A percentile compares a stretch with the other conserved stretches of the same genome.
Conservation (phyloP, 352 stramenopile genomes). For the Pseudoperonospora humuli region DNA sequence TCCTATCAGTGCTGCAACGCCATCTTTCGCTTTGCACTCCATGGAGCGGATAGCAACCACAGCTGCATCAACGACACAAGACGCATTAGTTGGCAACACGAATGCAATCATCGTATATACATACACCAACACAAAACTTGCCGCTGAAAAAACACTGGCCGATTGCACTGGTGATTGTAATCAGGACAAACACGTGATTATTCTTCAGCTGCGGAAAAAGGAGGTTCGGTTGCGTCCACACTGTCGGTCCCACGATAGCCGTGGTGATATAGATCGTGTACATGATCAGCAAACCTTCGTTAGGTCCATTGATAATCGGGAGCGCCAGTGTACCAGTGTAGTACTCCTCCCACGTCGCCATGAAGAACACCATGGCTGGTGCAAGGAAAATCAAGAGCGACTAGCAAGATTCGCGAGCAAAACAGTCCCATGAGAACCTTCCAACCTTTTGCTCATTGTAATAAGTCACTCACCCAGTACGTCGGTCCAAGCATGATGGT, state of each 20-base stretch:
- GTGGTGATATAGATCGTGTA: conserved; percentile 75
- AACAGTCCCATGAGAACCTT: background rate
- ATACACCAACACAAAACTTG: conserved; percentile 19
- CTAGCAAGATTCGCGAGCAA: conserved; percentile 23
- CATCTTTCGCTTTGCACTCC: conserved; percentile 48
- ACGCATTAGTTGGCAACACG: background rate
- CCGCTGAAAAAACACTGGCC: conserved; percentile 70
- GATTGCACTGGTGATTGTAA: conserved; percentile 55
- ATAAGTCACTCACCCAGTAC: conserved; percentile 66
- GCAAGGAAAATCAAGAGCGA: conserved; percentile 60
- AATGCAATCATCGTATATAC: background rate
- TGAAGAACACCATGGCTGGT: conserved; percentile 91
- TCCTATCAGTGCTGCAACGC: conserved; percentile 49
- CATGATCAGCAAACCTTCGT: conserved; percentile 91
- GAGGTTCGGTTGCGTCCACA: conserved; percentile 61
- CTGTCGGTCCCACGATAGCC: conserved; percentile 42
- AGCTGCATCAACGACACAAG: conserved; percentile 23
- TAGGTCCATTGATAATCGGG: conserved; percentile 94
- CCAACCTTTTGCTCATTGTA: background rate
- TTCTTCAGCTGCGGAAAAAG: conserved; percentile 64
- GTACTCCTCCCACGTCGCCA: conserved; percentile 98
- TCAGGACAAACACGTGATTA: conserved; percentile 71
- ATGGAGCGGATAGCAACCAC: conserved; percentile 62
- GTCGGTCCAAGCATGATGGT: conserved; percentile 80
- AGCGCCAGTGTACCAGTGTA: conserved; percentile 94